A percentile compares a stretch with the other conserved stretches of the same genome.
Conservation (phyloP, 176 grass and related monocot species). For the Hordeum vulgare region DNA sequence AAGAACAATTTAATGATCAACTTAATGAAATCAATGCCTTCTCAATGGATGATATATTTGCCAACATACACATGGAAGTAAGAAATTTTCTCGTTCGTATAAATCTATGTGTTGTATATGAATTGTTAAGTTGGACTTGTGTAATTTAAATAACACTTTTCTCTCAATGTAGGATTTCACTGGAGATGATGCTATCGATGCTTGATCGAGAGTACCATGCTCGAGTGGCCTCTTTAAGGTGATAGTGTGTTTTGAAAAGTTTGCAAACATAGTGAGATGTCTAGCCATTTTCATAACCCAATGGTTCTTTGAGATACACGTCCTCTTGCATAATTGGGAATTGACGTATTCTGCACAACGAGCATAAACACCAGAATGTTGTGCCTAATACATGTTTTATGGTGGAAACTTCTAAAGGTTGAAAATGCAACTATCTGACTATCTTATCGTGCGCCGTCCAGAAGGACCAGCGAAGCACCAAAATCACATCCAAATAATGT, state of each 20-base stretch:
- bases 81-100: not conserved
- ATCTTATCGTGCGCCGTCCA: too few relatives aligned
- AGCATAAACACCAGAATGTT: not conserved
- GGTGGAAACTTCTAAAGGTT: too few relatives aligned
- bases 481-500: too few relatives aligned
- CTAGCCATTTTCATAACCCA: not conserved
- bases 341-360: not conserved
- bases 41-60: not conserved
- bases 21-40: not conserved
- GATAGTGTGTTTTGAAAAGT: too few relatives aligned
- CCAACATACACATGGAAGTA: constrained; percentile 3
- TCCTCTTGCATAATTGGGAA: not conserved
- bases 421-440: too few relatives aligned
- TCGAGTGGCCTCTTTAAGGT: too few relatives aligned
- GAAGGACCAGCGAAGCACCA: too few relatives aligned
- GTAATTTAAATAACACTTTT: not conserved
- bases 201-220: too few relatives aligned
- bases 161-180: not conserved
- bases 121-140: not conserved
- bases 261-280: too few relatives aligned
- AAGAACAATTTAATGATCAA: not conserved
- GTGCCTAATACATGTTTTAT: too few relatives aligned
- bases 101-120: not conserved
- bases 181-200: not conserved
- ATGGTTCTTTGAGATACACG: not conserved